Evolutionary conservation across 2,329 filamentous ascomycete genomes (phyloP), one percentile per base, ranked within the genome.

Genomic region (Hymenotorrendiella dingleyae): DNA sequence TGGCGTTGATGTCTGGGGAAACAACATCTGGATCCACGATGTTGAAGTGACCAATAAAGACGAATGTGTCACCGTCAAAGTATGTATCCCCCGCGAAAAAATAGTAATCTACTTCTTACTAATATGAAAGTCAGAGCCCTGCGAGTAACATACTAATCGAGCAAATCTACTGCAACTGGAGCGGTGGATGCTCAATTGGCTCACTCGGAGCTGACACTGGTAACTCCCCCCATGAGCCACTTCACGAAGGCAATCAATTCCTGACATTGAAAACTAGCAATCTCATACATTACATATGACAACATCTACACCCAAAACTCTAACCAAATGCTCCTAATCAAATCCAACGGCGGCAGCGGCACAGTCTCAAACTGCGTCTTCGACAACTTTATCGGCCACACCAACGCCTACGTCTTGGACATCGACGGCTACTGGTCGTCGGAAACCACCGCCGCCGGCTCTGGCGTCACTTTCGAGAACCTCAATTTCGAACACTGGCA

Each of bases 301-400:
- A 76, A 80, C 54, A 54, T 80, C 47, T 80, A 80, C 64, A 78
- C 75, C 24, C 70, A 68, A 62, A 65, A 67, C 9, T 72, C 70
- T 10, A 80, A 80, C 65, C 73, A 80, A 53, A 80, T 79, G 75
- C 69, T 73, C 62, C 72, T 77, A 72, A 71, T 80, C 63, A 81
- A 80, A 60, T 72, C 68, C 43, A 74, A 78, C 55, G 76, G 77
- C 29, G 77, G 76, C 29, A 66, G 58, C 43, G 76, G 76, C 16
- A 67, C 63, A 2, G 67, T 80, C 2, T 65, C 65, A 27, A 68
- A 76, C 48, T 62, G 67, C 12, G 51, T 67, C 2, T 67, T 80
- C 24, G 69, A 73, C 53, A 78, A 78, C 62, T 80, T 80, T 59
- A 73, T 76, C 39, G 76, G 76, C 35, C 73, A 76, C 59, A 62